Evolutionary conservation across 257 asterid species (phyloP), one percentile per base, ranked within the genome.

Genomic region (Avicennia marina): DNA sequence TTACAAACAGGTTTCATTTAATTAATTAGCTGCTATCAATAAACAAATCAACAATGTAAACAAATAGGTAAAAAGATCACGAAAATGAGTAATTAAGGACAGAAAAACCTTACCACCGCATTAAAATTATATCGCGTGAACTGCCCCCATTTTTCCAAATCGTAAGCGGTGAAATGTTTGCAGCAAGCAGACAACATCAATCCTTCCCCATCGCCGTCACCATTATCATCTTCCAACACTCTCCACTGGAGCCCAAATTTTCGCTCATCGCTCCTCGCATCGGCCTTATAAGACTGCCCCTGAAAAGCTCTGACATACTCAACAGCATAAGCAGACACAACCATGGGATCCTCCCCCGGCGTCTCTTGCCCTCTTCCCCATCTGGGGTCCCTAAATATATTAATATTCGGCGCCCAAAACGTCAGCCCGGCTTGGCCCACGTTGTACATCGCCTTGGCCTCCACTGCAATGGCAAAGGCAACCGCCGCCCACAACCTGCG

Each of bases 291-390:
- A 64, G 69, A 39, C 62, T 29, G 58, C 22, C 78, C 82, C 61
- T 91, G 87, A 38, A 91, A 88, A 5, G 87, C 94, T 33, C 58
- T 71, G 4, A 91, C 95, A 29, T 81, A 91, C 73, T 78, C 90
- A 17, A 85, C 61, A 5, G 93, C 86, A 56, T 66, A 91, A 45
- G 81, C 84, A 38, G 95, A 78, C 6, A 71, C 67, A 33, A 85
- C 76, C 88, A 83, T 65, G 2, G 96, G 98, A 61, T 91, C 98
- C 79, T 91, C 98, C 71, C 98, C 98, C 1, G 95, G 93, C 2
- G 98, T 91, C 77, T 91, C 98, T 74, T 83, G 94, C 12, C 98
- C 98, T 51, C 98, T 81, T 41, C 96, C 98, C 98, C 98, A 91
- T 64, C 98, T 85, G 16, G 96, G 98, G 25, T 91, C 98, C 69